A percentile compares a stretch with the other conserved stretches of the same genome.
phyloP scores from a whole-genome alignment of 768 basidiomycete species.

The Trichaptum fuscoviolaceum region DNA sequence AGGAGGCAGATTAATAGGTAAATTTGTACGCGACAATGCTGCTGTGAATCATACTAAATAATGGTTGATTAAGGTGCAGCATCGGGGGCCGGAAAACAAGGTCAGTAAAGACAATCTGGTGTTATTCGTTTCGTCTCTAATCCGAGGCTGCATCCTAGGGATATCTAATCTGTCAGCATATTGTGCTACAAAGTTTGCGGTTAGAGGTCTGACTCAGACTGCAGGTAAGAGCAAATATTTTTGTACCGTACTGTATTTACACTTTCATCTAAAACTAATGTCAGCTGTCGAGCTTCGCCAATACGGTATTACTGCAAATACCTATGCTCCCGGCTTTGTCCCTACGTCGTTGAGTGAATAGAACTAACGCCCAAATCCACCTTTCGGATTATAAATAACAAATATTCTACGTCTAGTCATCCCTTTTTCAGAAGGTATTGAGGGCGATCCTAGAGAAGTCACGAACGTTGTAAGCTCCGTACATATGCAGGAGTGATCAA shows the following conservation, averaged over 20 bases:
- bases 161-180: conserved; percentile 24
- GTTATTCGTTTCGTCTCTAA: not conserved
- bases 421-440: not conserved
- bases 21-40: conserved; percentile 5
- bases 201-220: conserved; percentile 37
- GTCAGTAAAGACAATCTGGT: conserved; percentile 10
- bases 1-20: conserved; percentile 39
- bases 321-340: conserved; percentile 33
- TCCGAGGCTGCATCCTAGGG: not conserved
- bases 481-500: not conserved
- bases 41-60: not conserved
- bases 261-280: not conserved
- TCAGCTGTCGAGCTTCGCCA: conserved; percentile 27
- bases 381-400: not conserved
- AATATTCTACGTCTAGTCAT: not conserved
- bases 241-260: not conserved
- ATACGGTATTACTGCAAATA: conserved; percentile 35
- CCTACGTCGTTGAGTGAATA: conserved; percentile 25
- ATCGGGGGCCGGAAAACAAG: conserved; percentile 27
- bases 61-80: conserved; percentile 16
- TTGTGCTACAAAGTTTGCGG: conserved; percentile 34
- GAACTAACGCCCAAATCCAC: not conserved
- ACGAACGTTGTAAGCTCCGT: not conserved
- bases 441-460: not conserved
- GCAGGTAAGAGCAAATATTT: conserved; percentile 22